phyloP scores from a whole-genome alignment of 108 stramenopile genomes.

The Nitzschia inconspicua region DNA sequence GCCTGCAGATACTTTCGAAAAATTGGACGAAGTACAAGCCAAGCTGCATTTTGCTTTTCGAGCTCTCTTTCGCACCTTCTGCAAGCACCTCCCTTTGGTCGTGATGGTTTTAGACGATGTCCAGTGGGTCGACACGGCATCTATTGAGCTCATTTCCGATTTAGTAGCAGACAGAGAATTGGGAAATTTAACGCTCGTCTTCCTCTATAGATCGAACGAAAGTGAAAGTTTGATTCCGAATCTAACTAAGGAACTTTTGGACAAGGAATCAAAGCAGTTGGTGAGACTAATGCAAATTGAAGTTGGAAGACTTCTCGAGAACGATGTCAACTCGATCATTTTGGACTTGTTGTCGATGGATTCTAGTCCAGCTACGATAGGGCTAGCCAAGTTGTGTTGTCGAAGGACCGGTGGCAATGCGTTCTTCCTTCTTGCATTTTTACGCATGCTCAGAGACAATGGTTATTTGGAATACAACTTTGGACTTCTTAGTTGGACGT shows the following conservation, averaged over 20 bases:
- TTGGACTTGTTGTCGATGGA: too few relatives aligned
- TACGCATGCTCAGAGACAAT: too few relatives aligned
- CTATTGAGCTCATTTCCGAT: slow-evolving; percentile 36
- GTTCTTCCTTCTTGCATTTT: too few relatives aligned
- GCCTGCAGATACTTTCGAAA: too few relatives aligned
- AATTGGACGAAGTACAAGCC: background rate
- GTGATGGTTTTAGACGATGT: slow-evolving; percentile 54
- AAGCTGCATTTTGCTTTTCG: slow-evolving; percentile 12
- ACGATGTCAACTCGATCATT: too few relatives aligned
- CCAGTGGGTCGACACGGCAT: slow-evolving; percentile 55
- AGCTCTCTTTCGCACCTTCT: too few relatives aligned
- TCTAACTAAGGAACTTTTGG: background rate
- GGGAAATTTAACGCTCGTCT: slow-evolving; percentile 10
- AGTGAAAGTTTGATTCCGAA: background rate
- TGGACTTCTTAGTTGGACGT: slow-evolving; percentile 5
- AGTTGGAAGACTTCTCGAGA: too few relatives aligned
- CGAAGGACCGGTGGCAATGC: too few relatives aligned
- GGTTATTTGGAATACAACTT: background rate
- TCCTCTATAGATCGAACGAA: slow-evolving; percentile 14
- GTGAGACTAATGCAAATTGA: too few relatives aligned
- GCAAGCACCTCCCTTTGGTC: background rate
- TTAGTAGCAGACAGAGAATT: slow-evolving; percentile 16
- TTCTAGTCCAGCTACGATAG: background rate
- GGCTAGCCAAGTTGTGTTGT: background rate
- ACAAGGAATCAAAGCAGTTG: background rate